phyloP scores from a whole-genome alignment of 2,329 filamentous ascomycete genomes.

The Stemphylium lycopersici region DNA sequence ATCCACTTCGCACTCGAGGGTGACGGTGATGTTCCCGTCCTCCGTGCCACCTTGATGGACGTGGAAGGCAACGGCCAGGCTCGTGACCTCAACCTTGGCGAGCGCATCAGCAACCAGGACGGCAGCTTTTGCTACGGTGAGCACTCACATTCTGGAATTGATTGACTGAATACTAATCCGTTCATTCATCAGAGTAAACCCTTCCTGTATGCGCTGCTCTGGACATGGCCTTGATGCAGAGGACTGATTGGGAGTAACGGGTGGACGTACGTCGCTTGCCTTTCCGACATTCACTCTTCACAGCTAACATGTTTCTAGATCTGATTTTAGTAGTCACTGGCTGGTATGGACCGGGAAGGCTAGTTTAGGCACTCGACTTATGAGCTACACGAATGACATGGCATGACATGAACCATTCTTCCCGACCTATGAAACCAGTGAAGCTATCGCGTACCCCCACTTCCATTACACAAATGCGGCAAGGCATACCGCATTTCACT shows the following conservation, averaged over 20 bases:
- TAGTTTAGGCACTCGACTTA: neutral
- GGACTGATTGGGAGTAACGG: neutral
- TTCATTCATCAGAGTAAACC: neutral
- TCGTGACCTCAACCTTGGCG: conserved; percentile 62
- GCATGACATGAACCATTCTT: no score
- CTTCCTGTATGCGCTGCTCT: neutral
- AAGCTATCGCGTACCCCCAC: no score
- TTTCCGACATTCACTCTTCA: neutral
- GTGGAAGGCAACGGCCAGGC: conserved; percentile 51
- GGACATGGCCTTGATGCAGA: no score
- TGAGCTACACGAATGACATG: neutral
- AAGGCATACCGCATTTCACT: no score
- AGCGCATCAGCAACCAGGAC: conserved; percentile 61
- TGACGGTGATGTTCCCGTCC: conserved; percentile 57
- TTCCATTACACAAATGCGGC: no score
- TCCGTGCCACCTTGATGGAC: conserved; percentile 58
- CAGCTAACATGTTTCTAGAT: neutral
- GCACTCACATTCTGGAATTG: neutral
- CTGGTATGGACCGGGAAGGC: neutral
- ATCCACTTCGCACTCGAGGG: conserved; percentile 60
- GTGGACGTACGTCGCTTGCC: neutral
- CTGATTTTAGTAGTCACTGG: neutral
- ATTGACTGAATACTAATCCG: neutral
- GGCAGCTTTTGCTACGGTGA: conserved; percentile 46
- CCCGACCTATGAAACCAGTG: no score